Evolutionary conservation across 208 protist genomes (phyloP), one percentile per base, ranked within the genome.

Genomic region (Leptomonas seymouri): DNA sequence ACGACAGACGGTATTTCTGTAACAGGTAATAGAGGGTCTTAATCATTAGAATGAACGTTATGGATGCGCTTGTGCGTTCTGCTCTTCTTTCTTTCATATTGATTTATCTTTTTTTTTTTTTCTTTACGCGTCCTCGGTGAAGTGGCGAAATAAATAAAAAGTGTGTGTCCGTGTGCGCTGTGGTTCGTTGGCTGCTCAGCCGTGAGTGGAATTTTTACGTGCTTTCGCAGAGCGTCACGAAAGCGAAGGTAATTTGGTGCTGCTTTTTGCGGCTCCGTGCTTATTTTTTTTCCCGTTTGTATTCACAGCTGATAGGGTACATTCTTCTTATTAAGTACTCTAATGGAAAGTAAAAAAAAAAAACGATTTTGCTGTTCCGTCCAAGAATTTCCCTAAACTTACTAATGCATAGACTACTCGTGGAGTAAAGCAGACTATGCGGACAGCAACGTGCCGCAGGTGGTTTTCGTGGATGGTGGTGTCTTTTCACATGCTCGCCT

Each of bases 171-270:
- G 21, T 5, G 16, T 31, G 15, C 44, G 60, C 5, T 30, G 11
- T n/a, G 39, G 14, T 48, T 12, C 36, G 56, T 45, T 61, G 39
- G 21, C 56, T n/a, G 7, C 56, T 61, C 39, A 20, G 54, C 54
- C 20, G 56, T 48, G 56, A 48, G 56, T 61, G 56, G 12, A n/a
- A 21, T 48, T 42, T 21, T 56, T 55, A 30, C 44, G 41, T 64
- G n/a, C 30, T 11, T 64, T 64, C 34, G 34, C 9, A 39, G 34
- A 39, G 34, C 34, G 9, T 39, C 34, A 39, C 34, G 9, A 9
- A 39, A 39, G 34, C 3, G 3, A 12, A 39, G 9, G 7, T 39
- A 9, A 39, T 39, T 39, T 39, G 34, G 34, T 39, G 34, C 34
- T 39, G 34, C 9, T 9, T 39, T 9, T 39, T 39, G 3, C 34